phyloP scores from a whole-genome alignment of 331 rosid genomes.

The Cydonia oblonga region DNA sequence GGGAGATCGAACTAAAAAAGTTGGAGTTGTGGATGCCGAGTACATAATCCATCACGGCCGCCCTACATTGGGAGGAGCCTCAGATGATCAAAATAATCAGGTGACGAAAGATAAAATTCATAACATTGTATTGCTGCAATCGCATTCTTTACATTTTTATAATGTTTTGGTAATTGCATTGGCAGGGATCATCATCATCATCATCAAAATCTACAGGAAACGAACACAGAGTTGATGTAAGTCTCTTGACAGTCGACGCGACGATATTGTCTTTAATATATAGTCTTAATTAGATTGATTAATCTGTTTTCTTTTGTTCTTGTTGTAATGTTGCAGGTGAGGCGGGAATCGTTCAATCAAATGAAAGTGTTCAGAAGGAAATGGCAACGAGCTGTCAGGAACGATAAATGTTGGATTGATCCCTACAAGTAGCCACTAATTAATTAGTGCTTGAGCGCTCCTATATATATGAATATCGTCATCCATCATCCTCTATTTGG shows the following conservation, averaged over 20 bases:
- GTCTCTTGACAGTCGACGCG: slow-evolving; percentile 14
- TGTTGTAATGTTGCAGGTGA: slow-evolving; percentile 45
- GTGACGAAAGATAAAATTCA: slow-evolving; percentile 7
- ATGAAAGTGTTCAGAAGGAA: slow-evolving; percentile 44
- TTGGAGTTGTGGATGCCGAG: slow-evolving; percentile 95
- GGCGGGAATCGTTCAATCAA: slow-evolving; percentile 61
- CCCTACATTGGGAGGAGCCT: slow-evolving; percentile 70
- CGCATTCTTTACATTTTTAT: too few species aligned
- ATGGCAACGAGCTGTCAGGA: slow-evolving; percentile 56
- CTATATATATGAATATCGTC: neutral
- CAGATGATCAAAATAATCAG: slow-evolving; percentile 12
- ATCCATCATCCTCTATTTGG: neutral
- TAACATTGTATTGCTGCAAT: too few species aligned
- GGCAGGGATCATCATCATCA: slow-evolving; percentile 32
- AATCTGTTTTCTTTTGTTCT: neutral
- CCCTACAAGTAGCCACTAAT: slow-evolving; percentile 21
- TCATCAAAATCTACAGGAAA: slow-evolving; percentile 15
- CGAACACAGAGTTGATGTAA: slow-evolving; percentile 72
- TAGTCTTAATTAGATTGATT: neutral
- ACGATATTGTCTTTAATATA: neutral
- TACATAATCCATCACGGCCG: slow-evolving; percentile 65
- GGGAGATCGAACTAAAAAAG: slow-evolving; percentile 76
- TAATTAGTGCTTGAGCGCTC: neutral
- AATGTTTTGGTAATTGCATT: neutral
- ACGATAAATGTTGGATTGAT: slow-evolving; percentile 74